These are phyloP conservation scores for Trifolium subterraneum DNA, from an alignment of 306 rosid species.

Conservation along the genomic window DNA sequence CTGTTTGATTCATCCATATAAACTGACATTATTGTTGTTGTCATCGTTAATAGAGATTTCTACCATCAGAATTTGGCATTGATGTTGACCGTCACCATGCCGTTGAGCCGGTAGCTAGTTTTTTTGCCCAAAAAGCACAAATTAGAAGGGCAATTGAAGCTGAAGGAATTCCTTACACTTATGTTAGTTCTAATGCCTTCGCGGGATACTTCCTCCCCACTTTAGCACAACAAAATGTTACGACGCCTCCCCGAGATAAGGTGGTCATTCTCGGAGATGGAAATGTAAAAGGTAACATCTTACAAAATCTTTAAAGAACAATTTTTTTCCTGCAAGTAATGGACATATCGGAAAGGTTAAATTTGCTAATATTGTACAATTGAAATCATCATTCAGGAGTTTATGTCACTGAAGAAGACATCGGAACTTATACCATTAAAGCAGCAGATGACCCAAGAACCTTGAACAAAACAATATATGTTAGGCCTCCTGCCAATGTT, in stretches of 20 bases:
- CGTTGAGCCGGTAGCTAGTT: conserved; percentile 30
- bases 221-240: conserved; percentile 40
- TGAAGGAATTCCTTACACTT: conserved; percentile 48
- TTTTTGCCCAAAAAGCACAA: not conserved
- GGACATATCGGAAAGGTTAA: not conserved
- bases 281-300: conserved; percentile 44
- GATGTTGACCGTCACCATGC: conserved; percentile 46
- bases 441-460: conserved; percentile 57
- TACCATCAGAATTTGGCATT: conserved; percentile 54
- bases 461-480: conserved; percentile 46
- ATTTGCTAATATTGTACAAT: not conserved
- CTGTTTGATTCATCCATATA: not conserved
- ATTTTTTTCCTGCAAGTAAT: not conserved
- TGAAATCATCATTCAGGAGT: conserved; percentile 25
- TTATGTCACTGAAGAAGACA: conserved; percentile 44
- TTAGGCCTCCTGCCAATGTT: conserved; percentile 44
- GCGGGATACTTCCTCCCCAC: conserved; percentile 41
- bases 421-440: conserved; percentile 49
- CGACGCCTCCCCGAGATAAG: conserved; percentile 48
- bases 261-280: conserved; percentile 58
- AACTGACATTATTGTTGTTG: not conserved
- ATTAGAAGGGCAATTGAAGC: conserved; percentile 43
- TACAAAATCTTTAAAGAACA: not conserved
- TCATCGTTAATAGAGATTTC: conserved; percentile 37
- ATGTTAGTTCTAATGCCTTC: conserved; percentile 31